Evolutionary conservation across 371 early-diverging fungal species (phyloP), one percentile per base, ranked within the genome.

Genomic region (Batkoa obscura): DNA sequence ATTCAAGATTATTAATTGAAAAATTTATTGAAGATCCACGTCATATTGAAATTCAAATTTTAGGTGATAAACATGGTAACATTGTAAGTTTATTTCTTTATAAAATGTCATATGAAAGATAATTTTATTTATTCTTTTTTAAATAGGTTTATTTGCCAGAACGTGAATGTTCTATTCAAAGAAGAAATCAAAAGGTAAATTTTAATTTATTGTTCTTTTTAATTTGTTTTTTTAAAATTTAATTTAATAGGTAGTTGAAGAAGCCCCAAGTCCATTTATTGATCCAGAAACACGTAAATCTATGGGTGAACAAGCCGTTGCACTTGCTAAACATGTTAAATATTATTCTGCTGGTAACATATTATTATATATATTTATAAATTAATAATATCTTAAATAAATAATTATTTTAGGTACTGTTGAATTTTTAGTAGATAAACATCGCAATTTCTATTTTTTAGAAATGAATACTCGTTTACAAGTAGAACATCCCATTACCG

Each of bases 401-500:
- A 49, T 32, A 32, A 13, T 13, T 3, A 30, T 17, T 31, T 4
- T 55, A 45, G 47, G 85, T 47, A 92, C 93, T 3, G 90, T 84
- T 38, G 93, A 92, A 66, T 92, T 90, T 61, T 70, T 92, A 49
- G 72, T 84, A 50, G 83, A 78, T 59, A 64, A 70, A 69, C 61
- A 75, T 60, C 79, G 64, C 69, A 76, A 85, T 55, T 86, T 87
- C 56, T 91, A 84, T 69, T 87, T 89, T 60, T 66, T 89, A 65
- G 89, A 89, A 62, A 84, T 89, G 86, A 89, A 89, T 64, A 86
- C 88, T 2, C 79, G 89, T 23, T 71, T 89, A 43, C 89, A 89
- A 60, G 93, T 92, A 45, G 99, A 98, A 70, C 99, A 97, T 71
- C 94, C 97, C 3, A 86, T 97, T 50, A 96, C 97, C 31, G 99